These are phyloP conservation scores for Coprinopsis marcescibilis DNA, from an alignment of 768 basidiomycete genomes.

Conservation along the genomic window DNA sequence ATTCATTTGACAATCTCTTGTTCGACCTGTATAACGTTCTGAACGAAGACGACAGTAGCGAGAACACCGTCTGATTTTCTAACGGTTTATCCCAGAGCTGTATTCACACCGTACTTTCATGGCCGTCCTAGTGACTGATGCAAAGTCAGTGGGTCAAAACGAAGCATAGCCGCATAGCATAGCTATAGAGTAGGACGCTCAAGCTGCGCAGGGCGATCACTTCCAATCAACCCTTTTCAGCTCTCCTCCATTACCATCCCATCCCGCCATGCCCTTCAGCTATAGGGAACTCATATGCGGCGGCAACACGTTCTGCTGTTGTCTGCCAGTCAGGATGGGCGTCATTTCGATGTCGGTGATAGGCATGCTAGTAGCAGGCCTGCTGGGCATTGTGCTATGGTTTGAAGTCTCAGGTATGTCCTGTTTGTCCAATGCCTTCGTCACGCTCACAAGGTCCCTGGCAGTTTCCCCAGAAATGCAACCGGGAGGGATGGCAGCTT, in stretches of 20 bases:
- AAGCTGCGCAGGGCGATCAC: background rate
- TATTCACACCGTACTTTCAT: no score
- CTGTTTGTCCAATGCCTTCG: background rate
- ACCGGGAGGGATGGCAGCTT: constrained; percentile 30
- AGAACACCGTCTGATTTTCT: no score
- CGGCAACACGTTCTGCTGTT: constrained; percentile 54
- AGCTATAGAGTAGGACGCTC: constrained; percentile 2
- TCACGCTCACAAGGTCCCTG: background rate
- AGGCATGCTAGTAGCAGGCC: constrained; percentile 47
- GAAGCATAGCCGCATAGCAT: background rate
- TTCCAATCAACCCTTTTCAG: background rate
- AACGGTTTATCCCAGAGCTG: no score
- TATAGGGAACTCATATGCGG: constrained; percentile 41
- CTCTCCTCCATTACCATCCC: background rate
- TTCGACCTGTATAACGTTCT: no score
- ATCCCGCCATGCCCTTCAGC: constrained; percentile 33
- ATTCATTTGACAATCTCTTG: no score
- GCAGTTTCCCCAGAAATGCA: constrained; percentile 31
- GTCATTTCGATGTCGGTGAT: constrained; percentile 51
- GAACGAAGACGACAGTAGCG: no score
- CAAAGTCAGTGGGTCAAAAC: no score
- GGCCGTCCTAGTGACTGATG: no score
- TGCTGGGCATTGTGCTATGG: constrained; percentile 53
- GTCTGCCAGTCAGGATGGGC: constrained; percentile 57
- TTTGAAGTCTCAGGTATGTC: constrained; percentile 55